phyloP scores from a whole-genome alignment of 192 early-diverging fungal species.

The Entophlyctis helioformis region DNA sequence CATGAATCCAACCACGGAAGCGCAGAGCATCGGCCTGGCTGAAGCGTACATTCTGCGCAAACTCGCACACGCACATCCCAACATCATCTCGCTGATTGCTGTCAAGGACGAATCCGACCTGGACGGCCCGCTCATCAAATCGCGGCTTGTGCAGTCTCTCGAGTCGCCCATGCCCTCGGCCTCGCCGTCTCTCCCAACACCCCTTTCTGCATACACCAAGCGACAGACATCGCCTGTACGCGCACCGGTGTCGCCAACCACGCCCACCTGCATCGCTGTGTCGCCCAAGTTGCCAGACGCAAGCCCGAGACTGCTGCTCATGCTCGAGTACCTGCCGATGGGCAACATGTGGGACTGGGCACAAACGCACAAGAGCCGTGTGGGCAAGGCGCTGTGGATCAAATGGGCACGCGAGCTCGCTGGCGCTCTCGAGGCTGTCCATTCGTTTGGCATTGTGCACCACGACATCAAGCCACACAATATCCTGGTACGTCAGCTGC shows the following conservation, averaged over 20 bases:
- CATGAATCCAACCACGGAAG: slow-evolving; percentile 25
- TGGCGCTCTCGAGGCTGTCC: slow-evolving; percentile 30
- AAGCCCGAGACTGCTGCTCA: slow-evolving; percentile 18
- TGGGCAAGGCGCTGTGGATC: slow-evolving; percentile 31
- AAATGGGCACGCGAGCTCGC: slow-evolving; percentile 38
- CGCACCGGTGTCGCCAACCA: too few species aligned
- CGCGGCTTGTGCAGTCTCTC: too few species aligned
- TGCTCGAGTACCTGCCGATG: slow-evolving; percentile 27
- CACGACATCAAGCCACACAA: slow-evolving; percentile 52
- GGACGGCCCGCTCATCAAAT: slow-evolving; percentile 3
- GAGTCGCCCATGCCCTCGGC: too few species aligned
- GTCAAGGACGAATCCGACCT: slow-evolving; percentile 26
- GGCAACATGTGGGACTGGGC: slow-evolving; percentile 44
- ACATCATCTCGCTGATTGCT: slow-evolving; percentile 34
- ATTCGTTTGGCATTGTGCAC: slow-evolving; percentile 36
- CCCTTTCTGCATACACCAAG: too few species aligned
- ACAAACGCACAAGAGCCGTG: slow-evolving; percentile 8
- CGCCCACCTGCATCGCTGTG: too few species aligned
- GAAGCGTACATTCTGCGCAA: slow-evolving; percentile 23
- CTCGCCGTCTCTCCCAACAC: too few species aligned
- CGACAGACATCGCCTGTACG: too few species aligned
- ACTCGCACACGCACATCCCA: slow-evolving; percentile 14
- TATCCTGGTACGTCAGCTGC: slow-evolving; percentile 24
- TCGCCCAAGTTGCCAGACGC: too few species aligned
- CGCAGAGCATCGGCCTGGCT: slow-evolving; percentile 17